These are phyloP conservation scores for Penicillium coprophilum DNA, from an alignment of 495 filamentous ascomycete species.

Conservation along the genomic window DNA sequence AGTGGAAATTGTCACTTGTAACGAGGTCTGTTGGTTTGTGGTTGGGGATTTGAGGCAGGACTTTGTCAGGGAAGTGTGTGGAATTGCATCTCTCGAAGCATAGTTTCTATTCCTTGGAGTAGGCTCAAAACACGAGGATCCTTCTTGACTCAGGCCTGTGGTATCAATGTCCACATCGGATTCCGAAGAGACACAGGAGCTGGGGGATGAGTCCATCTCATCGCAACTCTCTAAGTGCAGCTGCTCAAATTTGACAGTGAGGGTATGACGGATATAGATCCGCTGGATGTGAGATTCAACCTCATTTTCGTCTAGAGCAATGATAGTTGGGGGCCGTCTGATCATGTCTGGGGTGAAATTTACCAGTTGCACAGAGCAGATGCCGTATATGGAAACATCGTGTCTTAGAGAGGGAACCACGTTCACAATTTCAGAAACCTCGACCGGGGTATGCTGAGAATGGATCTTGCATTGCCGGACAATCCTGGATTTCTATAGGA, in stretches of 20 bases:
- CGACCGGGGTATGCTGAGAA: neutral
- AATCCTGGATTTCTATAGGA: neutral
- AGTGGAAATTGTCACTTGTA: neutral
- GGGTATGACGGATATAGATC: conserved; percentile 19
- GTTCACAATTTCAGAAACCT: neutral
- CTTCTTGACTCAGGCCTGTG: neutral
- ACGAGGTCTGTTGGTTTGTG: neutral
- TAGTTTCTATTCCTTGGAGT: neutral
- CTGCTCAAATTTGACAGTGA: conserved; percentile 19
- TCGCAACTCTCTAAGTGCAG: conserved; percentile 21
- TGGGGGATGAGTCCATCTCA: conserved; percentile 3
- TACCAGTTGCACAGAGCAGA: conserved; percentile 10
- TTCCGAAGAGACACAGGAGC: neutral
- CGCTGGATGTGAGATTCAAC: conserved; percentile 36
- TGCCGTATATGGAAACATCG: conserved; percentile 5
- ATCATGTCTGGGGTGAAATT: conserved; percentile 47
- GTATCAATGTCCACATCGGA: conserved; percentile 4
- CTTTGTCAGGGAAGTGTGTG: neutral
- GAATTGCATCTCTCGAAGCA: neutral
- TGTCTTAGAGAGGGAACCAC: conserved; percentile 3
- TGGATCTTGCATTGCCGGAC: neutral
- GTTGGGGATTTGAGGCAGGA: conserved; percentile 5
- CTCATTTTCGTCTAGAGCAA: conserved; percentile 55
- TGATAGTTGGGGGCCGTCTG: conserved; percentile 51
- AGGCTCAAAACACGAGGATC: neutral